phyloP scores from a whole-genome alignment of 306 rosid species.

The Dalbergia oliveri region DNA sequence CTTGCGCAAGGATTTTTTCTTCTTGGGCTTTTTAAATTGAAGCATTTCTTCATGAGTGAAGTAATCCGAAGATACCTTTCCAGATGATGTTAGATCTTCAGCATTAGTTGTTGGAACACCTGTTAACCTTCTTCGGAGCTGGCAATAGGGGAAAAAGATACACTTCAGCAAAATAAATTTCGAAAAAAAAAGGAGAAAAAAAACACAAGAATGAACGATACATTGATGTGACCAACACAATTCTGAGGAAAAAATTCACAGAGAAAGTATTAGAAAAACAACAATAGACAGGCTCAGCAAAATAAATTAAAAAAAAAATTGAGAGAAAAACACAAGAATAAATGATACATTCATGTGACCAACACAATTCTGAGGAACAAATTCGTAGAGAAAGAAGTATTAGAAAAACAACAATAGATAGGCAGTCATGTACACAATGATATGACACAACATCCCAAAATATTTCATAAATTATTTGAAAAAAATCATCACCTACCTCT shows the following conservation, averaged over 20 bases:
- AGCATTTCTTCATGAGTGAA: constrained; percentile 92
- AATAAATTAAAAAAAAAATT: too few species aligned
- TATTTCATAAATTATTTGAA: constrained; percentile 2
- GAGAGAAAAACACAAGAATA: too few species aligned
- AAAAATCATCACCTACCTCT: constrained; percentile 79
- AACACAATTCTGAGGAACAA: too few species aligned
- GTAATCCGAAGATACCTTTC: constrained; percentile 76
- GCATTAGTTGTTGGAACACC: constrained; percentile 64
- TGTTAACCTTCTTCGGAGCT: constrained; percentile 83
- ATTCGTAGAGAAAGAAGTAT: too few species aligned
- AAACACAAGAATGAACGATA: too few species aligned
- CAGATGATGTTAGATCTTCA: constrained; percentile 79
- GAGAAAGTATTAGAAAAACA: too few species aligned
- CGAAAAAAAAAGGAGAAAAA: too few species aligned
- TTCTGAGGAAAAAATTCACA: too few species aligned
- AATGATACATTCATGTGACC: too few species aligned
- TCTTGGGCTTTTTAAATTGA: constrained; percentile 86
- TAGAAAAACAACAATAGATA: neutral
- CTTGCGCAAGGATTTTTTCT: constrained; percentile 90
- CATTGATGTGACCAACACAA: too few species aligned
- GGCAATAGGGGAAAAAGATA: constrained; percentile 37
- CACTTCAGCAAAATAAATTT: constrained; percentile 9
- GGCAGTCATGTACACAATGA: neutral
- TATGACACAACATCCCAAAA: neutral
- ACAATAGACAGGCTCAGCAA: too few species aligned